These are phyloP conservation scores for Xanthoconium purpureum DNA, from an alignment of 768 basidiomycete genomes.

Conservation along the genomic window DNA sequence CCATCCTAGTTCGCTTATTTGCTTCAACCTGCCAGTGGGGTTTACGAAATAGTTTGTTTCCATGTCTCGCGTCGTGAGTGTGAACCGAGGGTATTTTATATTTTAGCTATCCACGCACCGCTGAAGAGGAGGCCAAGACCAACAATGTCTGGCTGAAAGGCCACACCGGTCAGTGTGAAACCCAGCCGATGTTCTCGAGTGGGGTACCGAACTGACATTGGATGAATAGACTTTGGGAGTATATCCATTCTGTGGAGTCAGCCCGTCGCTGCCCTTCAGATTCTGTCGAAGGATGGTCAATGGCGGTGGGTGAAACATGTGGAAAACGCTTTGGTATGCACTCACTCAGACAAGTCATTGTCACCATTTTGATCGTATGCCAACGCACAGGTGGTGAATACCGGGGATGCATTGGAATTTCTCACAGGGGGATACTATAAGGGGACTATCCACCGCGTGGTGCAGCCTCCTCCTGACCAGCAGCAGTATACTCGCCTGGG, in stretches of 20 bases:
- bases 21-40: slow-evolving; percentile 37
- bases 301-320: slow-evolving; percentile 62
- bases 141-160: slow-evolving; percentile 61
- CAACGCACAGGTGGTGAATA: slow-evolving; percentile 49
- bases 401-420: slow-evolving; percentile 58
- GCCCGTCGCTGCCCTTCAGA: slow-evolving; percentile 56
- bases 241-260: slow-evolving; percentile 61
- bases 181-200: no score
- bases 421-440: slow-evolving; percentile 60
- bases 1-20: not conserved
- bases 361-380: not conserved
- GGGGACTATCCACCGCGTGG: slow-evolving; percentile 59
- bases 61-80: not conserved
- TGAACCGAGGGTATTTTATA: not conserved
- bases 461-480: slow-evolving; percentile 58
- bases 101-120: slow-evolving; percentile 46
- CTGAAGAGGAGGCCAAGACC: slow-evolving; percentile 48
- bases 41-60: slow-evolving; percentile 60
- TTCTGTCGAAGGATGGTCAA: slow-evolving; percentile 46
- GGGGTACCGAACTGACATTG: not conserved
- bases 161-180: slow-evolving; percentile 43
- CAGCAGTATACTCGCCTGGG: slow-evolving; percentile 48
- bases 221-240: slow-evolving; percentile 45
- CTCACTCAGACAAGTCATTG: not conserved
- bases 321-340: slow-evolving; percentile 51